Evolutionary conservation across 2,329 filamentous ascomycete genomes (phyloP), one percentile per base, ranked within the genome.

Genomic region (Penicillium glabrum): DNA sequence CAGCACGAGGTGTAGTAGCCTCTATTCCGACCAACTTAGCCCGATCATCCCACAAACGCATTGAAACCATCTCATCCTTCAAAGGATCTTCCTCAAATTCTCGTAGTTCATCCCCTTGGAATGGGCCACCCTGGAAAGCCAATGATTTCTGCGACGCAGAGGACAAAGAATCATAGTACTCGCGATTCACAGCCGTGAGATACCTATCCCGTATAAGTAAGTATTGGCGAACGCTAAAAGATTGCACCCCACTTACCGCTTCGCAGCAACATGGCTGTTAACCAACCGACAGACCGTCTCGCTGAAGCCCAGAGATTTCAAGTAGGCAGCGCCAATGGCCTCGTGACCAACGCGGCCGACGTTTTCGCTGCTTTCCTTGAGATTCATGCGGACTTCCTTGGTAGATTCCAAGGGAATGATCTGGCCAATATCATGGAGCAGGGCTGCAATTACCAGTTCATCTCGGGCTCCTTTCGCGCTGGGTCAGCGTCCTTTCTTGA

Each of bases 391-490:
- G 8, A 60, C 59, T 53, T 68, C 73, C 27, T 62, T 69, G 23
- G 58, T 69, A 26, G 56, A 65, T 56, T 66, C 62, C 1, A 74
- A 44, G 3, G 75, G 76, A 14, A 78, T 70, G 54, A 78, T 75
- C 26, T 77, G 74, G 16, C 76, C 76, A 47, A 78, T 73, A 51
- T 79, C 77, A 57, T 79, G 77, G 5, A 79, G 66, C 10, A 79
- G 62, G 8, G 75, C 72, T 0, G 75, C 76, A 24, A 75, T 64
- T 3, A 77, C 60, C 3, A 72, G 69, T 7, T 69, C 60, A 11
- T 60, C 58, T 7, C 54, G 51, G 10, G 64, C 63, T 14, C 61
- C 68, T 70, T 52, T 46, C 11, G 2, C 31, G 4, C 26, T 26
- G 5, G 19, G 19, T 33, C 26, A 19, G 16, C 6, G 3, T 1